Evolutionary conservation across 306 rosid species (phyloP).

Genomic region (Pachyrhizus erosus): DNA sequence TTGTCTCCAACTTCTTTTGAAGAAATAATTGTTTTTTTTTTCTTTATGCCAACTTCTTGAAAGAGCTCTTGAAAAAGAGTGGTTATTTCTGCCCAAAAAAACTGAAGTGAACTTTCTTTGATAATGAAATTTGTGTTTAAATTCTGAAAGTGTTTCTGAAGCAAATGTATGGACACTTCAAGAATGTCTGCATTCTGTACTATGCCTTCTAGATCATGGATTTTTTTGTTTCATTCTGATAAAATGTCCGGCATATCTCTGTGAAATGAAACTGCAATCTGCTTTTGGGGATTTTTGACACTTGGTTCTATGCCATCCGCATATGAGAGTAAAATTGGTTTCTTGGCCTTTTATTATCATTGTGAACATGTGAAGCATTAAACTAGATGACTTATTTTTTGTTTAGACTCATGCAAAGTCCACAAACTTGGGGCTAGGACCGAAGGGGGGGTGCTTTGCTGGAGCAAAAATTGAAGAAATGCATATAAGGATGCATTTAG

Average conservation of each 20-base stretch:
- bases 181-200: background rate
- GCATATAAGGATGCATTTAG: background rate
- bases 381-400: slow-evolving; percentile 17
- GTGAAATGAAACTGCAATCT: slow-evolving; percentile 8
- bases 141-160: slow-evolving; percentile 9
- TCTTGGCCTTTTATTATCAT: background rate
- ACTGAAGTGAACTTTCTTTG: background rate
- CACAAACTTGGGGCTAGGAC: background rate
- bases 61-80: background rate
- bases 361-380: background rate
- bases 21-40: background rate
- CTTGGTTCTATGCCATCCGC: background rate
- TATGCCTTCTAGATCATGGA: background rate
- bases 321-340: background rate
- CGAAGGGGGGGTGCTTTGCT: background rate
- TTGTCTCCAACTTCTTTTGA: background rate
- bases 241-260: background rate
- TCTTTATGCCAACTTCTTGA: background rate
- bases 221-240: background rate
- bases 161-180: background rate
- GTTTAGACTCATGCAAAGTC: slow-evolving; percentile 7
- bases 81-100: background rate
- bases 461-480: background rate
- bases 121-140: background rate
- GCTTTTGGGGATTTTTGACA: background rate